phyloP scores from a whole-genome alignment of 495 filamentous ascomycete genomes.

The Xylaria sp. region DNA sequence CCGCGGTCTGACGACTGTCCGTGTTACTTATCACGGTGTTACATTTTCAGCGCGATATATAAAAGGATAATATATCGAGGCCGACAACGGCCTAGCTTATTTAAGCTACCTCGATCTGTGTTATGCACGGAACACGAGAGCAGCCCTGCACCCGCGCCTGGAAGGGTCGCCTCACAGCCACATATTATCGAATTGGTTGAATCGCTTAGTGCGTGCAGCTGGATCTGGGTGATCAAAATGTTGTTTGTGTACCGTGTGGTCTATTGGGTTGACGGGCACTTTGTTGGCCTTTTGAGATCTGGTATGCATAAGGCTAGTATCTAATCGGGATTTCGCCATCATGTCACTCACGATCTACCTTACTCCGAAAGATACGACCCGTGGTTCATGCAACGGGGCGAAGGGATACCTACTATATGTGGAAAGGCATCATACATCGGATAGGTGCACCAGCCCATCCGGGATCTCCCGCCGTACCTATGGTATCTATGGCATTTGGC shows the following conservation, averaged over 20 bases:
- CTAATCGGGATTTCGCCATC: not conserved
- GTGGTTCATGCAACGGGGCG: not conserved
- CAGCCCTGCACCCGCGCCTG: not conserved
- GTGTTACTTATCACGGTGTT: not conserved
- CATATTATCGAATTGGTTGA: not conserved
- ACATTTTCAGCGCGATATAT: not conserved
- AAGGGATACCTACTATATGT: not conserved
- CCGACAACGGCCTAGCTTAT: not conserved
- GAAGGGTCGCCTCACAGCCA: not conserved
- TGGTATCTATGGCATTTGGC: not conserved
- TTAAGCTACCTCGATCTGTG: not conserved
- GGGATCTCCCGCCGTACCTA: not conserved
- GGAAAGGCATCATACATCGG: not conserved
- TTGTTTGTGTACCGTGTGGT: not conserved
- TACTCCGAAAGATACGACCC: not conserved
- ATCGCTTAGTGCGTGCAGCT: not conserved
- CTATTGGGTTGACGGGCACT: not conserved
- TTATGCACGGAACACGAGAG: not conserved
- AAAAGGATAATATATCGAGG: constrained; percentile 2
- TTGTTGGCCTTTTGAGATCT: not conserved
- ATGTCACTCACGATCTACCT: not conserved
- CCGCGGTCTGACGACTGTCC: not conserved
- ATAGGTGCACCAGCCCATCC: constrained; percentile 2
- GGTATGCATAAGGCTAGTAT: not conserved
- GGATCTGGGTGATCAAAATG: not conserved